Evolutionary conservation across 73 alveolate species (phyloP).

Genomic region (Tetrahymena borealis): DNA sequence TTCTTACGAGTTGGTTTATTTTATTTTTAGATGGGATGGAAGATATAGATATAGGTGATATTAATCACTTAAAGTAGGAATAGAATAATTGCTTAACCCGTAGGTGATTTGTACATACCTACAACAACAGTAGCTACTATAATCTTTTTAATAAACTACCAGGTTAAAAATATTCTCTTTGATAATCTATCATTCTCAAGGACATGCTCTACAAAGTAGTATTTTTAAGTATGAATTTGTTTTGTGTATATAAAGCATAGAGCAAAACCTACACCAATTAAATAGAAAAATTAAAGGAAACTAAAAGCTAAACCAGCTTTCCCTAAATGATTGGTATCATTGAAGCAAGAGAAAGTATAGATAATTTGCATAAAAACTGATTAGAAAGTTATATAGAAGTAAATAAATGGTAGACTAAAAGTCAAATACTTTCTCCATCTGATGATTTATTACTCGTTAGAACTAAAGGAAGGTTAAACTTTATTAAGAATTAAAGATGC

Average conservation of each 20-base stretch:
- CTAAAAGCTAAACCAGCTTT: not conserved
- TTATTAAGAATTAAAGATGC: not conserved
- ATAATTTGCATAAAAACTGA: not conserved
- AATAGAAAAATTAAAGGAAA: not conserved
- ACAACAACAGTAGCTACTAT: not conserved
- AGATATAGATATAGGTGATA: not conserved
- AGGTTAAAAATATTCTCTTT: not conserved
- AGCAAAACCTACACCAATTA: not conserved
- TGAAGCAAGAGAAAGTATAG: not conserved
- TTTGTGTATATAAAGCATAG: not conserved
- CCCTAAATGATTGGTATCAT: not conserved
- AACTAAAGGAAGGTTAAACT: not conserved
- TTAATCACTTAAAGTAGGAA: not conserved
- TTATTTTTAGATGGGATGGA: not conserved
- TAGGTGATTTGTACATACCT: not conserved
- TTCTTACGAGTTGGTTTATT: not conserved
- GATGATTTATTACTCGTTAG: not conserved
- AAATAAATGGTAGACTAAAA: not conserved
- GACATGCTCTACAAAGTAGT: not conserved
- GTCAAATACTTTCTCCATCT: not conserved
- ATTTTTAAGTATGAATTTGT: not conserved
- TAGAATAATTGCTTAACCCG: not conserved
- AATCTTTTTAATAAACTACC: not conserved
- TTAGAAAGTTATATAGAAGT: not conserved
- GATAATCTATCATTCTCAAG: not conserved